Base-by-base conservation (phyloP, 805 yeast species). In the Gaillardinia entomophila region DNA sequence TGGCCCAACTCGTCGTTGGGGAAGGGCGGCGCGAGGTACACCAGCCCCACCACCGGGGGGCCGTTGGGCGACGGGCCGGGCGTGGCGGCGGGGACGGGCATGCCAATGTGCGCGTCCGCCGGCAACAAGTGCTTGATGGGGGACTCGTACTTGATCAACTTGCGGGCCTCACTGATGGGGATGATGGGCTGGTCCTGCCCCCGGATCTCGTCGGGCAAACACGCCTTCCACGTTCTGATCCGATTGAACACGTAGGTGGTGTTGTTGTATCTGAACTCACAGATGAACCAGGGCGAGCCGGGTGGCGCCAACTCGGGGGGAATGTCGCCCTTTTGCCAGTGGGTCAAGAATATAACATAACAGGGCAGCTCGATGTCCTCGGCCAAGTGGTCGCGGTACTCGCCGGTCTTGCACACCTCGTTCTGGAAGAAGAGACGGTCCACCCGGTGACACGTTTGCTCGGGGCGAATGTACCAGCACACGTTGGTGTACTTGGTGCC, bases 401-500 rank as follows among this genome's bases (percentile, higher is more conserved):
- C 97, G 30, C 96, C 96, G 2, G 96, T 82, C 60, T 92, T 92
- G 58, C 90, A 87, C 23, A 92, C 97, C 62, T 92, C 98, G 54
- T 92, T 88, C 45, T 82, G 87, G 61, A 84, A 86, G 56, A 92
- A 92, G 35, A 88, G 62, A 50, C 96, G 71, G 60, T 92, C 97
- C 27, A 72, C 82, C 46, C 94, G 75, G 58, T 92, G 98, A 28
- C 92, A 95, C 0, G 98, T 92, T 69, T 94, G 97, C 56, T 92
- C 97, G 1, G 98, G 96, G 46, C 97, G 77, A 51, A 86, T 82
- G 60, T 90, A 92, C 98, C 97, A 92, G 66, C 97, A 92, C 25
- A 86, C 95, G 54, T 92, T 90, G 51, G 89, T 74, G 78, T 89
- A 89, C 39, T 81, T 75, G 48, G 80, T 79, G 7, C 77, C 75